Evolutionary conservation across 768 basidiomycete genomes (phyloP), one percentile per base, ranked within the genome.

Genomic region (Suillus decipiens): DNA sequence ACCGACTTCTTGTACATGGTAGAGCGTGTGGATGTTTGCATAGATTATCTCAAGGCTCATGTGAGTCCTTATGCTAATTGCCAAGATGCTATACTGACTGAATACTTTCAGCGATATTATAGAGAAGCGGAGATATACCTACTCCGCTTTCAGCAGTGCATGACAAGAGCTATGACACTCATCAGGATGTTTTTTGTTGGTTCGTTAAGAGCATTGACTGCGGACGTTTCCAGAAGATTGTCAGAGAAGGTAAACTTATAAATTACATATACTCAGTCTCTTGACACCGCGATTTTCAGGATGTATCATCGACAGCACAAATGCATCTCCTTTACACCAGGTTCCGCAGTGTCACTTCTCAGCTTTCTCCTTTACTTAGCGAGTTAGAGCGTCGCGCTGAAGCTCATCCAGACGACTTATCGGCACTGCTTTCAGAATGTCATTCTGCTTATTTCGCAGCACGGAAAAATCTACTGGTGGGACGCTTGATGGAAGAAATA

Each of bases 151-250:
- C 96, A 97, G 71, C 97, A 99, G 76, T 99, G 97, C 73, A 90
- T 99, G 86, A 97, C 95, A 0, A 87, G 97, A 33, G 92, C 94
- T 11, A 98, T 99, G 96, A 99, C 96, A 0, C 83, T 99, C 50
- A 93, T 99, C 79, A 96, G 93, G 76, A 96, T 99, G 88, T 95
- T 91, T 77, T 98, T 97, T 70, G 88, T 96, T 7, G 90, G 89
- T 5, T 90, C 92, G 9, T 79, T 99, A 7, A 83, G 90, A 45
- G 87, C 90, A 0, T 81, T 97, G 12, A 86, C 90, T 1, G 78
- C 84, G 5, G 96, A 99, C 68, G 84, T 96, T 24, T 83, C 84
- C 1, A 90, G 84, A 68, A 84, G 90, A 11, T 73, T 96, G 51
- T 81, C 81, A 2, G 94, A 96, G 64, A 91, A 89, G 81, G 92